Base-by-base conservation (phyloP, 1,284 basidiomycete species). In the Fereydounia khargensis region DNA sequence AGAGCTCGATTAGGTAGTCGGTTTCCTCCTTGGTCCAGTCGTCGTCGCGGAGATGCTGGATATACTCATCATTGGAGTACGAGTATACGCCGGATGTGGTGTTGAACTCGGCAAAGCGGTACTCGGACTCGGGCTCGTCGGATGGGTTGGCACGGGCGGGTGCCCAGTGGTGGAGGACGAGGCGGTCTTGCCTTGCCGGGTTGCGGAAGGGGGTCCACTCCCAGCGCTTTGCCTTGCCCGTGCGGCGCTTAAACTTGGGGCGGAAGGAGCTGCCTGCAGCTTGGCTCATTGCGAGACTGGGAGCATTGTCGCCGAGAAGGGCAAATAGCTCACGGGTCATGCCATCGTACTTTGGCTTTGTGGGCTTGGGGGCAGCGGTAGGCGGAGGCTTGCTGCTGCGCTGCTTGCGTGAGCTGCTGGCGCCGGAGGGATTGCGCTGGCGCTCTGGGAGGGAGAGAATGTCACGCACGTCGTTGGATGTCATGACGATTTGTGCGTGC, bases 21-120 rank as follows among this genome's bases (percentile, higher is more conserved):
- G 95, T 97, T 79, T 98, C 92, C 67, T 92, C 89, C 61, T 87
- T 87, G 0, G 89, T 84, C 95, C 95, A 98, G 48, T 87, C 85
- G 14, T 80, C 80, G 73, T 97, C 91, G 78, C 87, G 82, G 2
- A 97, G 79, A 56, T 86, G 82, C 25, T 83, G 82, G 9, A 84
- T 83, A 74, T 98, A 99, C 79, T 98, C 95, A 52, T 91, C 89
- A 66, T 87, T 85, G 10, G 89, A 86, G 78, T 96, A 99, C 35
- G 82, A 82, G 79, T 88, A 90, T 2, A 83, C 78, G 8, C 83
- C 81, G 0, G 85, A 80, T 42, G 82, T 81, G 6, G 86, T 80
- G 74, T 89, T 87, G 78, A 90, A 95, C 65, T 85, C 86, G 31
- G 84, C 82, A 74, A 91, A 95, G 2, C 81, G 79, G 28, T 86